Conservation (phyloP, 805 yeast species). For the Cyberlindnera euphorbiiphila region DNA sequence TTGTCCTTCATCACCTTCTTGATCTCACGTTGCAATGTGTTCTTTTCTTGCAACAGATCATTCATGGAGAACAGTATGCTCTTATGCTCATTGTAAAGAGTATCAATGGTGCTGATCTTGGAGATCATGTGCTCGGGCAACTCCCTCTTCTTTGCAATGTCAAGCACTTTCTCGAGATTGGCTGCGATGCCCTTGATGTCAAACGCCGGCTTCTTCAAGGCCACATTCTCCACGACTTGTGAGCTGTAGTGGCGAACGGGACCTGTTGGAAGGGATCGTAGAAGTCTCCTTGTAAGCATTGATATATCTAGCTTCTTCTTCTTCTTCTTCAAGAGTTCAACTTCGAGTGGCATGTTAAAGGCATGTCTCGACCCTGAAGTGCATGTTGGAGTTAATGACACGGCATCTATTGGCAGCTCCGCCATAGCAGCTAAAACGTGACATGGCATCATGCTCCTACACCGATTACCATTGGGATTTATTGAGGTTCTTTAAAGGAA, state of each 20-base stretch:
- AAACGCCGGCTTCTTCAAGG: constrained; percentile 31
- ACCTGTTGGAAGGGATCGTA: neutral
- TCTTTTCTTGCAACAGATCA: constrained; percentile 28
- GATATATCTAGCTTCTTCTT: neutral
- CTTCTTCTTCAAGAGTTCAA: neutral
- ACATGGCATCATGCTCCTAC: constrained; percentile 1
- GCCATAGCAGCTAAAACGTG: neutral
- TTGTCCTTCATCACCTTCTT: constrained; percentile 23
- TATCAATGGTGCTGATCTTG: constrained; percentile 29
- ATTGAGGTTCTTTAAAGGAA: no score
- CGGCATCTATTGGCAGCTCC: no score
- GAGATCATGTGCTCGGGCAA: constrained; percentile 21
- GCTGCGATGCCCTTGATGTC: constrained; percentile 32
- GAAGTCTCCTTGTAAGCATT: constrained; percentile 5
- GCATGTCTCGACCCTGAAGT: no score
- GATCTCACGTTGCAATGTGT: constrained; percentile 28
- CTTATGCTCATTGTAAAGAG: constrained; percentile 25
- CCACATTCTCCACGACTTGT: constrained; percentile 7
- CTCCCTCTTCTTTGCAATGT: constrained; percentile 32
- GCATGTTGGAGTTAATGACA: no score
- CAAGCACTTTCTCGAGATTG: constrained; percentile 27
- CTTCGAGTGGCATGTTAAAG: no score
- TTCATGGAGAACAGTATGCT: constrained; percentile 23
- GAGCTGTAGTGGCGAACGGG: constrained; percentile 4
- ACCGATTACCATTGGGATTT: no score